Evolutionary conservation across 768 basidiomycete genomes (phyloP).

Genomic region (Baorangia bicolor): DNA sequence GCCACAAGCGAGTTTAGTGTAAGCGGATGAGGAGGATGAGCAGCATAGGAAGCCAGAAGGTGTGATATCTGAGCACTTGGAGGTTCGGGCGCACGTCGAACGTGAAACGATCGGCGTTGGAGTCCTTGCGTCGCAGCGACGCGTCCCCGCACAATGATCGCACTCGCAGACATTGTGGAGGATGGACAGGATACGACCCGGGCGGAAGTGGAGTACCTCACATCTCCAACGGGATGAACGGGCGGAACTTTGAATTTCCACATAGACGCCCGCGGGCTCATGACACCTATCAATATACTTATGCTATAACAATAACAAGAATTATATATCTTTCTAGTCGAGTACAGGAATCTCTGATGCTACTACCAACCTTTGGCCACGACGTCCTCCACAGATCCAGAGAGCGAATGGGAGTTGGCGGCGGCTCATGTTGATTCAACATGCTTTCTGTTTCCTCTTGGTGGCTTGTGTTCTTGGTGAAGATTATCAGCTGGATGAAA

Average conservation of each 20-base stretch:
- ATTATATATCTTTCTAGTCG: conserved; percentile 23
- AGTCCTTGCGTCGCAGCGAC: conserved; percentile 1
- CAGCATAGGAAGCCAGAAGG: conserved; percentile 61
- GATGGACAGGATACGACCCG: neutral
- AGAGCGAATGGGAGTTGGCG: neutral
- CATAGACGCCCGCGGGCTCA: neutral
- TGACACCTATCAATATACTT: conserved; percentile 1
- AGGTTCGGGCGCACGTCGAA: conserved; percentile 47
- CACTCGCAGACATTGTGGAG: conserved; percentile 7
- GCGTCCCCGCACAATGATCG: neutral
- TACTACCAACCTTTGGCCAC: neutral
- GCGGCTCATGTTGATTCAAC: conserved; percentile 17
- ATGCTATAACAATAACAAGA: conserved; percentile 23
- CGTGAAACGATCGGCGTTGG: conserved; percentile 22
- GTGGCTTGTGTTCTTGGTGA: conserved; percentile 22
- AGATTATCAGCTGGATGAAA: neutral
- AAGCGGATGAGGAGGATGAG: conserved; percentile 63
- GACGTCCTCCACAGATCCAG: neutral
- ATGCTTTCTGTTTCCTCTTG: conserved; percentile 23
- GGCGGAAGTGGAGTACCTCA: neutral
- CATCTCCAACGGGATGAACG: neutral
- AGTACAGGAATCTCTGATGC: conserved; percentile 20
- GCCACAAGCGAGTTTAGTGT: conserved; percentile 73
- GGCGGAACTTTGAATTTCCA: neutral
- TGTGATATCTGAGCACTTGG: conserved; percentile 52